A percentile compares a stretch with the other conserved stretches of the same genome.
phyloP scores from a whole-genome alignment of 495 filamentous ascomycete genomes.

The Thermothielavioides terrestris region DNA sequence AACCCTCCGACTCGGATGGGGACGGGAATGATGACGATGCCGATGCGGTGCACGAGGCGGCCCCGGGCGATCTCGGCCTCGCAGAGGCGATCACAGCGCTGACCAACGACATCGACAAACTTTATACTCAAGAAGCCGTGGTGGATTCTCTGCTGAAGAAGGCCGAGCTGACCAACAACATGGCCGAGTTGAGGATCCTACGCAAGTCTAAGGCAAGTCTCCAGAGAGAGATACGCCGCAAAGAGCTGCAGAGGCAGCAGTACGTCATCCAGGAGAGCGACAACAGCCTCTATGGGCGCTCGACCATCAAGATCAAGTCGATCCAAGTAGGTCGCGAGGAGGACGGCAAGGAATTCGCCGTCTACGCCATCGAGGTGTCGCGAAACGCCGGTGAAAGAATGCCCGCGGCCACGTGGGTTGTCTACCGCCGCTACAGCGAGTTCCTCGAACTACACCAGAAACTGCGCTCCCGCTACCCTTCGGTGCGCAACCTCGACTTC shows the following conservation, averaged over 20 bases:
- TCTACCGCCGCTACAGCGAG: constrained; percentile 83
- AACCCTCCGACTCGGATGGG: constrained; percentile 64
- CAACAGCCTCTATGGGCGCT: constrained; percentile 91
- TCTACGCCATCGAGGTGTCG: constrained; percentile 88
- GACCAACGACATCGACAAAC: constrained; percentile 79
- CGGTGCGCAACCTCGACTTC: constrained; percentile 83
- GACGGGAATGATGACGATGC: constrained; percentile 53
- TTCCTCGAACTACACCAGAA: constrained; percentile 94
- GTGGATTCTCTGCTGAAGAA: constrained; percentile 87
- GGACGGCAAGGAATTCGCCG: constrained; percentile 85
- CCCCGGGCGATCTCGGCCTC: constrained; percentile 87
- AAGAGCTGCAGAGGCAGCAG: constrained; percentile 93
- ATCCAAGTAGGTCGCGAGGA: constrained; percentile 88
- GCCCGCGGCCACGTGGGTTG: constrained; percentile 73
- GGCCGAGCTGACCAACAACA: constrained; percentile 94
- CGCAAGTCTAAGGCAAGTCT: constrained; percentile 91
- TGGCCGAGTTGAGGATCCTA: constrained; percentile 82
- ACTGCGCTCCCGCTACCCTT: constrained; percentile 71
- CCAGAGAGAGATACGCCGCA: constrained; percentile 82
- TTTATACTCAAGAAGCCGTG: constrained; percentile 80
- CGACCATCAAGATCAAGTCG: constrained; percentile 77
- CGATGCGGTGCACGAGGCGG: constrained; percentile 88
- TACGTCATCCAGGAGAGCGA: constrained; percentile 97
- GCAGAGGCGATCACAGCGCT: constrained; percentile 84
- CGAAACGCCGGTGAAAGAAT: constrained; percentile 84